Evolutionary conservation across 1,139 yeast genomes (phyloP), one percentile per base, ranked within the genome.

Genomic region (Yamadazyma pseudoaaseri): DNA sequence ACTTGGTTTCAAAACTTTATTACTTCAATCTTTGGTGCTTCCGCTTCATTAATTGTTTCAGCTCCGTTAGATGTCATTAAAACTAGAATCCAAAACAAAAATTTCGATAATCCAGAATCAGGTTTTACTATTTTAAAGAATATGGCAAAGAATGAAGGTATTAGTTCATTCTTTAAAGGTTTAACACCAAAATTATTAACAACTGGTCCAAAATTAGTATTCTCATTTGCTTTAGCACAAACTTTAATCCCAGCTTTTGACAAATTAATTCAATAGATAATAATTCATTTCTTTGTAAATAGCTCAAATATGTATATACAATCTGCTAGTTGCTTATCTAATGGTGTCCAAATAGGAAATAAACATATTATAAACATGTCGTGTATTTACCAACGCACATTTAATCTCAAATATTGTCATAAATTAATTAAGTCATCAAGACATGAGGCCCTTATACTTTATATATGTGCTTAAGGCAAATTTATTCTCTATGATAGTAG

Each of bases 41-140:
- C 95, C 39, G 95, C 98, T 22, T 90, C 97, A 16, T 76, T 92
- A 63, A 86, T 92, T 58, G 97, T 92, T 23, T 84, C 95, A 51
- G 99, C 98, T 36, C 99, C 99, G 36, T 76, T 92, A 55, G 99
- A 92, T 58, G 99, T 92, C 42, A 92, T 92, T 65, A 92, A 92
- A 76, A 92, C 99, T 43, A 85, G 99, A 73, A 92, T 92, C 54
- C 99, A 92, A 70, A 92, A 92, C 74, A 82, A 79, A 65, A 87
- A 85, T 73, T 92, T 94, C 54, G 97, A 92, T 52, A 86, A 87
- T 65, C 95, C 96, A 43, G 96, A 92, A 68, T 75, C 89, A 29
- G 99, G 99, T 26, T 72, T 92, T 59, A 86, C 85, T 29, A 94
- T 92, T 53, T 76, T 92, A 64, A 87, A 86, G 67, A 90, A 90